phyloP scores from a whole-genome alignment of 345 rosid genomes.

The Brassica carinata region DNA sequence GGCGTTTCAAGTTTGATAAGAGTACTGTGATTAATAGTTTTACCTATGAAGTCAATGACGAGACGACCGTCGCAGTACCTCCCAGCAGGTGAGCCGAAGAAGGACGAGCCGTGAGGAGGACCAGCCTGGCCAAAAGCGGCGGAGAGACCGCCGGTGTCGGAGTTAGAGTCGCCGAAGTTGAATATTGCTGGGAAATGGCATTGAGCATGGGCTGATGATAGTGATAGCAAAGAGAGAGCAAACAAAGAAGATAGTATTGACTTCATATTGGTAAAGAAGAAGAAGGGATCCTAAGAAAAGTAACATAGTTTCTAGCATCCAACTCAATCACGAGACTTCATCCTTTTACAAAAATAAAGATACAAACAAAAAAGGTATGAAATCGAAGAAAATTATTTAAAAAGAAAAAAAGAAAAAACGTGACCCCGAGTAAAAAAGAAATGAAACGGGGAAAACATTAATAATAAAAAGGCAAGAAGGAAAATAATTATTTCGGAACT shows the following conservation, averaged over 20 bases:
- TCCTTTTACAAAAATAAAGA: neutral
- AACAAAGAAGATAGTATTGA: constrained; percentile 29
- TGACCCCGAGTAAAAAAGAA: neutral
- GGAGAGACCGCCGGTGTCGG: constrained; percentile 90
- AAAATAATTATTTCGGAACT: too few species aligned
- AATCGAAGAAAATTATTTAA: neutral
- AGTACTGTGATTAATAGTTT: neutral
- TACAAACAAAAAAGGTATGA: neutral
- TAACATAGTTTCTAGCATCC: neutral
- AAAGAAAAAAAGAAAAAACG: neutral
- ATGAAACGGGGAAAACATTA: neutral
- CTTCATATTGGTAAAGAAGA: constrained; percentile 17
- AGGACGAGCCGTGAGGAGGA: constrained; percentile 69
- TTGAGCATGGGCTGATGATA: constrained; percentile 17
- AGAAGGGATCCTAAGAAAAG: neutral
- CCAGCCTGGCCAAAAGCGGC: constrained; percentile 84
- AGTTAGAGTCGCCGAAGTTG: constrained; percentile 94
- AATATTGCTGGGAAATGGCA: constrained; percentile 74
- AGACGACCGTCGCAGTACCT: constrained; percentile 90
- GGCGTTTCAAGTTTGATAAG: neutral
- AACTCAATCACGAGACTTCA: neutral
- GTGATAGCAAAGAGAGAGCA: constrained; percentile 31
- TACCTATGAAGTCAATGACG: constrained; percentile 64
- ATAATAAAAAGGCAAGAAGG: neutral
- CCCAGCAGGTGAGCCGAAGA: constrained; percentile 75